Evolutionary conservation across 2,329 filamentous ascomycete genomes (phyloP), one percentile per base, ranked within the genome.

Genomic region (Fusarium subglutinans): DNA sequence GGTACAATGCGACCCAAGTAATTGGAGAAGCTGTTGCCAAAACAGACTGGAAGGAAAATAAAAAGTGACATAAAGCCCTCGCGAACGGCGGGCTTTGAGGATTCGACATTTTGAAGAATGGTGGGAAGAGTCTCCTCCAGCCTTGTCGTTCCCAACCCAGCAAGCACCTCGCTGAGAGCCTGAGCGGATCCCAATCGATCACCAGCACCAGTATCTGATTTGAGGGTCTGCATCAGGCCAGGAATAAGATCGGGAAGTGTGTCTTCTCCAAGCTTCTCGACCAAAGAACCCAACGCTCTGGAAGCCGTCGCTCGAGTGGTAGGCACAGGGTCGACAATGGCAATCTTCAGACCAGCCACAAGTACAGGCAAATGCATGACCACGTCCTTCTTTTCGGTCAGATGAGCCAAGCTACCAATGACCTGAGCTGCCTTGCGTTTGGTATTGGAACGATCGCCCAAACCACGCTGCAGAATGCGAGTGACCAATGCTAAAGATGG

Each of bases 21-120:
- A 80, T 94, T 95, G 77, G 96, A 93, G 80, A 99, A 99, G 82
- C 95, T 97, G 88, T 99, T 99, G 79, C 96, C 96, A 79, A 99
- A 99, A 85, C 96, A 99, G 60, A 98, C 96, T 18, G 96, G 96
- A 85, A 99, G 90, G 89, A 98, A 99, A 76, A 99, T 98, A 84
- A 99, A 99, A 45, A 99, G 89, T 13, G 96, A 98, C 96, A 99
- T 99, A 86, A 99, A 99, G 51, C 96, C 96, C 87, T 99, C 96
- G 78, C 96, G 92, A 73, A 99, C 94, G 62, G 95, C 91, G 24
- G 96, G 82, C 83, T 98, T 98, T 76, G 92, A 90, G 78, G 96
- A 98, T 76, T 94, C 92, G 75, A 98, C 96, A 79, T 99, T 99
- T 79, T 98, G 96, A 45, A 99, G 85, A 77, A 99, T 98, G 18